These are phyloP conservation scores for Amesomyces nigricolor DNA, from an alignment of 2,329 filamentous ascomycete genomes.

Conservation along the genomic window DNA sequence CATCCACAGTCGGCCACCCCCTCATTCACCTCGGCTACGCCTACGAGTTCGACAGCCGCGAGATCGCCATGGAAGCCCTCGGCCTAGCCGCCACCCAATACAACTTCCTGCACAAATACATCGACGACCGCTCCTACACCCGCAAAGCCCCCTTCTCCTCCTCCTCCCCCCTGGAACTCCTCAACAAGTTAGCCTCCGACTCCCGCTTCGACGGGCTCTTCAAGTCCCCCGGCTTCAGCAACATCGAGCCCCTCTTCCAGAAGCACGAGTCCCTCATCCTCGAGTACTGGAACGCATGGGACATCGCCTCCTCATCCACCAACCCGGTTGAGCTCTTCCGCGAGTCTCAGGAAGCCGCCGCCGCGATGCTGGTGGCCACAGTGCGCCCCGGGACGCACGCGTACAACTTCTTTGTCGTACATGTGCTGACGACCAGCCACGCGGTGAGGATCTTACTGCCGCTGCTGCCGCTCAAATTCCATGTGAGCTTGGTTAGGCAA, in stretches of 20 bases:
- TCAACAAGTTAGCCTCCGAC: constrained; percentile 65
- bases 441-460: constrained; percentile 83
- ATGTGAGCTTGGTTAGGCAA: constrained; percentile 68
- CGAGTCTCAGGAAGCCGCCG: constrained; percentile 58
- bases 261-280: constrained; percentile 65
- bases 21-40: constrained; percentile 96
- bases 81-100: constrained; percentile 58
- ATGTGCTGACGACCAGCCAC: constrained; percentile 79
- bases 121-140: constrained; percentile 70
- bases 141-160: constrained; percentile 55
- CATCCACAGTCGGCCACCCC: constrained; percentile 68
- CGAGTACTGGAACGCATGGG: constrained; percentile 90
- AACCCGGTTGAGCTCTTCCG: constrained; percentile 70
- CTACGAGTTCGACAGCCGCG: constrained; percentile 78
- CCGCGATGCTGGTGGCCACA: constrained; percentile 57
- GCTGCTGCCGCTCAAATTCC: constrained; percentile 64
- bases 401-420: constrained; percentile 80
- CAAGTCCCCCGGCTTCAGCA: constrained; percentile 49
- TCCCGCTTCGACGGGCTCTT: constrained; percentile 64
- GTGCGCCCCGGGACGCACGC: constrained; percentile 52
- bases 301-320: constrained; percentile 40
- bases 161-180: constrained; percentile 61
- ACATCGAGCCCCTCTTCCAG: constrained; percentile 63
- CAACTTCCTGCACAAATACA: constrained; percentile 56
- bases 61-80: constrained; percentile 84